These are phyloP conservation scores for Tarenaya hassleriana DNA, from an alignment of 345 rosid species.

Conservation along the genomic window DNA sequence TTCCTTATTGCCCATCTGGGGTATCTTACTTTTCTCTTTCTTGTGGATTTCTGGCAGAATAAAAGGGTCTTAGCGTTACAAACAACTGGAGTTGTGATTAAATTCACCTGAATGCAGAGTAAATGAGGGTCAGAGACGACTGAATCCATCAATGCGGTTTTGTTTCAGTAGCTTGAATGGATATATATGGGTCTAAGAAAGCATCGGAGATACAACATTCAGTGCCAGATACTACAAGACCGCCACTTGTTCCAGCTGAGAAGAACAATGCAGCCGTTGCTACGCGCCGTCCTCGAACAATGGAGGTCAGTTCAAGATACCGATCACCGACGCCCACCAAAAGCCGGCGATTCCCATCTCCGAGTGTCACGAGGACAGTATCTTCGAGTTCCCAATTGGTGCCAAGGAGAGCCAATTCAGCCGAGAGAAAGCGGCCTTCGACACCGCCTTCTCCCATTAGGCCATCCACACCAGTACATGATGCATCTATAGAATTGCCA, in stretches of 20 bases:
- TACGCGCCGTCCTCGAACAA: constrained; percentile 52
- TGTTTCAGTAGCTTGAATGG: constrained; percentile 60
- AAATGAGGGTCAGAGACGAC: constrained; percentile 30
- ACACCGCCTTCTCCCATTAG: constrained; percentile 60
- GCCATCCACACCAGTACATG: constrained; percentile 69
- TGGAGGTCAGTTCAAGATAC: constrained; percentile 76
- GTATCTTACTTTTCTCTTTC: constrained; percentile 38
- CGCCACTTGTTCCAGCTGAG: constrained; percentile 59
- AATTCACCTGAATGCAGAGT: constrained; percentile 27
- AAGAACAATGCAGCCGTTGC: constrained; percentile 50
- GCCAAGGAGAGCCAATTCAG: constrained; percentile 71
- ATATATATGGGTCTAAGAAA: constrained; percentile 50
- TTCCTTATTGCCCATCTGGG: constrained; percentile 34
- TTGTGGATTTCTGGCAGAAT: constrained; percentile 50
- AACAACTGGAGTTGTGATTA: constrained; percentile 28
- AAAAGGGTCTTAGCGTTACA: constrained; percentile 39
- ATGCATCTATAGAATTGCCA: constrained; percentile 45
- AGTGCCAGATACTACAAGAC: constrained; percentile 48
- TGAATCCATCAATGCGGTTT: constrained; percentile 52
- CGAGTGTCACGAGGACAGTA: constrained; percentile 49
- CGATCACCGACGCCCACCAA: constrained; percentile 58
- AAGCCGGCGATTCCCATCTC: constrained; percentile 67
- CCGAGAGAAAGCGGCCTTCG: constrained; percentile 84
- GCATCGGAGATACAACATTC: constrained; percentile 42
- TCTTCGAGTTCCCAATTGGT: constrained; percentile 42